Base-by-base conservation (phyloP, 2,329 filamentous ascomycete species). In the Orbilia javanica region DNA sequence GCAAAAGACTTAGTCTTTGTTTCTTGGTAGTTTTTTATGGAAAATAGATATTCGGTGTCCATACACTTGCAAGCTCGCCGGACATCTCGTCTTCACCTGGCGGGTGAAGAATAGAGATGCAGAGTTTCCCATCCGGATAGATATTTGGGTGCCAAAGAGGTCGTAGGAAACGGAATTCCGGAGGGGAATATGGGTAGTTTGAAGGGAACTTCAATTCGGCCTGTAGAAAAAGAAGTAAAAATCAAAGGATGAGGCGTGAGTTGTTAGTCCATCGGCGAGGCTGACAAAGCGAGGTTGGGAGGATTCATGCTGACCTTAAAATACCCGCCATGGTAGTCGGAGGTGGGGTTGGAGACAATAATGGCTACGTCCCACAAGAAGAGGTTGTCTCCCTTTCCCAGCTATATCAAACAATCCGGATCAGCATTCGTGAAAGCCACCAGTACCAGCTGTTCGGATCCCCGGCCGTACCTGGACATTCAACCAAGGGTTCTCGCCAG, bases 31-130 rank as follows among this genome's bases (percentile, higher is more conserved):
- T 57, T 36, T 13, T 20, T 5, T 20, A 31, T n/a, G n/a, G n/a
- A n/a, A n/a, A n/a, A 42, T 60, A 22, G 11, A 2, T 13, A 10
- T 39, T 25, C 34, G 11, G 42, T 22, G n/a, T 52, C 70, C 71
- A 25, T 80, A 82, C 81, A 74, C 91, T 92, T 5, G 96, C 95
- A 44, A 89, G 85, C 85, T 98, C 95, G 79, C 96, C 96, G 0
- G 94, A 97, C 87, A 94, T 95, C 81, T 92, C 89, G 83, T 98
- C 95, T 79, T 97, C 93, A 80, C 96, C 96, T 0, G 96, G 94
- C 18, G 90, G 89, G 84, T 99, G 95, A 10, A 99, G 90, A 82
- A 99, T 99, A 53, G 94, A 97, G 83, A 99, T 98, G 86, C 96
- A 98, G 52, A 98, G 88, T 81, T 91, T 91, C 82, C 95, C 95